phyloP scores from a whole-genome alignment of 768 basidiomycete genomes.

The Russula sp. region DNA sequence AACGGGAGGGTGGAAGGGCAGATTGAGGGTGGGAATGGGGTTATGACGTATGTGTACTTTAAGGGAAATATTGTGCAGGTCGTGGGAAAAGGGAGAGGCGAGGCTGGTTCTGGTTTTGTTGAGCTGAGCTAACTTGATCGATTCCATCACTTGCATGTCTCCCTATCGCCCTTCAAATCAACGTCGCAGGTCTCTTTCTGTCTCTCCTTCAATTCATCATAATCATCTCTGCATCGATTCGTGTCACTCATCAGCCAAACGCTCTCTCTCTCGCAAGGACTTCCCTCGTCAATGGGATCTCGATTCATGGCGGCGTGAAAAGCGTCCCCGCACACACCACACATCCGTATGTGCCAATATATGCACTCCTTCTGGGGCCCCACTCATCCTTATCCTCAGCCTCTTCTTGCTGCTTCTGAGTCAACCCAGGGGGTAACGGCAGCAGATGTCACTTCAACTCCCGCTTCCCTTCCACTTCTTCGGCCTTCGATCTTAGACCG shows the following conservation, averaged over 20 bases:
- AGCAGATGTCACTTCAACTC: constrained; percentile 15
- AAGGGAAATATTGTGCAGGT: constrained; percentile 13
- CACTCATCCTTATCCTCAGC: constrained; percentile 11
- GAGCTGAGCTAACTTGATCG: background rate
- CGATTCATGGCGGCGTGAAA: constrained; percentile 53
- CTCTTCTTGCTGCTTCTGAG: constrained; percentile 6
- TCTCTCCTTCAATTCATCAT: constrained; percentile 40
- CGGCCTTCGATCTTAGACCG: constrained; percentile 37
- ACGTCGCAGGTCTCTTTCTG: constrained; percentile 56
- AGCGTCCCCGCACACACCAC: constrained; percentile 49
- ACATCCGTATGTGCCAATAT: constrained; percentile 42
- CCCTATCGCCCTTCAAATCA: constrained; percentile 32
- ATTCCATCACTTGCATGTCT: constrained; percentile 25
- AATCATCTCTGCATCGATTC: constrained; percentile 38
- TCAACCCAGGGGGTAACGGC: constrained; percentile 11
- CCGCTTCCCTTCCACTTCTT: constrained; percentile 35
- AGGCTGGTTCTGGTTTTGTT: too few relatives aligned
- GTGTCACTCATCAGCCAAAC: constrained; percentile 49
- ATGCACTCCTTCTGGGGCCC: constrained; percentile 2
- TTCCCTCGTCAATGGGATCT: constrained; percentile 50
- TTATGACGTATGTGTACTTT: constrained; percentile 14
- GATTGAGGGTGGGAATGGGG: background rate
- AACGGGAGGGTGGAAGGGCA: background rate
- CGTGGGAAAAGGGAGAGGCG: constrained; percentile 29
- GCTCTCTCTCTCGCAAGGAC: constrained; percentile 42